Evolutionary conservation across 805 yeast genomes (phyloP).

Genomic region (Diddensiella santjacobensis): DNA sequence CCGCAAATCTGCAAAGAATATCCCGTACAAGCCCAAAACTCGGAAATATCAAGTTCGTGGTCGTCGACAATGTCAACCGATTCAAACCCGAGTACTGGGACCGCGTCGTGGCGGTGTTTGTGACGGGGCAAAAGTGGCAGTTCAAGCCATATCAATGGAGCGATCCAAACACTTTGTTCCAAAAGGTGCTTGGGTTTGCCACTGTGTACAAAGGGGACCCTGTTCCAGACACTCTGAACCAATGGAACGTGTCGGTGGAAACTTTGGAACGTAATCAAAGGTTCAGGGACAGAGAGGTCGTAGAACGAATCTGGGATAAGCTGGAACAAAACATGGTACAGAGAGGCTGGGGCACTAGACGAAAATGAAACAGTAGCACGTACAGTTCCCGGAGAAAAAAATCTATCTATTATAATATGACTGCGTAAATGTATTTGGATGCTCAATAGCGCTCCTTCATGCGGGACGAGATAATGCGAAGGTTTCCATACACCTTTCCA

Average conservation of each 20-base stretch:
- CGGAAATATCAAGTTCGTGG: slow-evolving; percentile 62
- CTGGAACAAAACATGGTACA: slow-evolving; percentile 69
- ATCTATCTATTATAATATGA: not conserved
- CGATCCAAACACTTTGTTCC: slow-evolving; percentile 76
- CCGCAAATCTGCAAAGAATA: slow-evolving; percentile 45
- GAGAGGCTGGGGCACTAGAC: slow-evolving; percentile 48
- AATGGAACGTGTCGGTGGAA: slow-evolving; percentile 86
- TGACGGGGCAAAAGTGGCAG: slow-evolving; percentile 98
- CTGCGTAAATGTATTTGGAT: not conserved
- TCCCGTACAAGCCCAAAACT: slow-evolving; percentile 54
- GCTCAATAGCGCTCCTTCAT: slow-evolving; percentile 89
- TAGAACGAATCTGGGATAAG: slow-evolving; percentile 78
- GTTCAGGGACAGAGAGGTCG: slow-evolving; percentile 84
- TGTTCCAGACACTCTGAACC: slow-evolving; percentile 66
- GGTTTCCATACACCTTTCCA: slow-evolving; percentile 95
- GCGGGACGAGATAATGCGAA: slow-evolving; percentile 94
- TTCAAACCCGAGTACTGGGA: slow-evolving; percentile 98
- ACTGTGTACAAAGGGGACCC: slow-evolving; percentile 74
- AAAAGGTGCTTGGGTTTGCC: slow-evolving; percentile 77
- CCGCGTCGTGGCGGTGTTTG: slow-evolving; percentile 89
- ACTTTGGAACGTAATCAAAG: slow-evolving; percentile 76
- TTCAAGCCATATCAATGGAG: slow-evolving; percentile 81
- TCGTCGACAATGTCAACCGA: slow-evolving; percentile 84
- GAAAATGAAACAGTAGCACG: not conserved
- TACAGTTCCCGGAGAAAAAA: not conserved